phyloP scores from a whole-genome alignment of 371 early-diverging fungal genomes.

The Racocetra persica region DNA sequence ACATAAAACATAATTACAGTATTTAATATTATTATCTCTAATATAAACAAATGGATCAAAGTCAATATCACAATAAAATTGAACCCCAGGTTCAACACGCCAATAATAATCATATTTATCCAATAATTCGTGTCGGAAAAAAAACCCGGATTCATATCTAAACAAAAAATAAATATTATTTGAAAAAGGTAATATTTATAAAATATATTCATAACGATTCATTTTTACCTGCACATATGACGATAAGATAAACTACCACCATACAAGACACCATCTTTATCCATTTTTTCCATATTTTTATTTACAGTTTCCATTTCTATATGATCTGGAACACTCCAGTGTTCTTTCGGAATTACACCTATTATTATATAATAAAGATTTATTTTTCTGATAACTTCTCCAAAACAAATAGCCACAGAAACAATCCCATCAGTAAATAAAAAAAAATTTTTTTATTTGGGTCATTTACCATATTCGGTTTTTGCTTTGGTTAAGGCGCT shows the following conservation, averaged over 20 bases:
- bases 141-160: conserved; percentile 84
- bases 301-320: conserved; percentile 70
- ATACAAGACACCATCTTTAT: conserved; percentile 73
- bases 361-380: neutral
- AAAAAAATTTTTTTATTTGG: neutral
- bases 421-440: neutral
- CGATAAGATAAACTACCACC: conserved; percentile 88
- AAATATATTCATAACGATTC: neutral
- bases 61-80: conserved; percentile 86
- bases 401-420: too few relatives aligned
- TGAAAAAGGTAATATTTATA: too few relatives aligned
- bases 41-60: conserved; percentile 91
- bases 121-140: conserved; percentile 86
- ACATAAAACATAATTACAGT: conserved; percentile 57
- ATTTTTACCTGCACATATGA: conserved; percentile 87
- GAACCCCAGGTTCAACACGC: conserved; percentile 95
- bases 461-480: conserved; percentile 58
- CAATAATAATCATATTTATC: conserved; percentile 90
- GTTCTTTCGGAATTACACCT: conserved; percentile 60
- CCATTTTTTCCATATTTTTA: conserved; percentile 63
- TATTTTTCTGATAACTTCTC: neutral
- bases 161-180: conserved; percentile 30
- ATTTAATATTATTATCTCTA: conserved; percentile 78
- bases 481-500: conserved; percentile 64
- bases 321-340: conserved; percentile 78